These are phyloP conservation scores for Trichoderma sp. DNA, from an alignment of 2,329 filamentous ascomycete species.

Conservation along the genomic window DNA sequence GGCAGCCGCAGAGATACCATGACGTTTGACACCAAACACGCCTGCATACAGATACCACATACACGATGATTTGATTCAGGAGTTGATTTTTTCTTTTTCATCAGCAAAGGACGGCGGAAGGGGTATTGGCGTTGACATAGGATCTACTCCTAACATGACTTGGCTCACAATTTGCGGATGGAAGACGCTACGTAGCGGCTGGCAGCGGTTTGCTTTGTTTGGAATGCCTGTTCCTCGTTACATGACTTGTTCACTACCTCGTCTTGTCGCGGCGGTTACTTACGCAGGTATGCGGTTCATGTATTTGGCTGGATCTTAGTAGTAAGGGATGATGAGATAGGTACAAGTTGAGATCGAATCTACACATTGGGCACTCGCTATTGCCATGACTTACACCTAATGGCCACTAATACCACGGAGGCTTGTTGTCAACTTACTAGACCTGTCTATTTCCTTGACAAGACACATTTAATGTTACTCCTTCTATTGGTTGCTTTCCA, in stretches of 20 bases:
- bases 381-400: neutral
- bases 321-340: slow-evolving; percentile 18
- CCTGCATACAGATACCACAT: slow-evolving; percentile 28
- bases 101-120: neutral
- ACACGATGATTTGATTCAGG: slow-evolving; percentile 20
- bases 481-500: neutral
- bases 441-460: neutral
- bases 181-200: slow-evolving; percentile 17
- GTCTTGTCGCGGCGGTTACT: slow-evolving; percentile 1
- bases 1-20: slow-evolving; percentile 14
- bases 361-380: slow-evolving; percentile 1
- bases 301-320: slow-evolving; percentile 21
- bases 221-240: neutral
- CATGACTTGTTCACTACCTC: neutral
- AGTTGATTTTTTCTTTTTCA: slow-evolving; percentile 4
- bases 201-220: slow-evolving; percentile 19
- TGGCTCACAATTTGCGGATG: slow-evolving; percentile 27
- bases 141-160: slow-evolving; percentile 7
- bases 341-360: slow-evolving; percentile 7
- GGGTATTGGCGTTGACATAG: slow-evolving; percentile 26
- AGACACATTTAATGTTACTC: slow-evolving; percentile 3
- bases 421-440: neutral
- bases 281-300: slow-evolving; percentile 10
- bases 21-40: slow-evolving; percentile 10
- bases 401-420: neutral